Conservation (phyloP, 2,329 filamentous ascomycete species). For the Hypoxylon sp. region DNA sequence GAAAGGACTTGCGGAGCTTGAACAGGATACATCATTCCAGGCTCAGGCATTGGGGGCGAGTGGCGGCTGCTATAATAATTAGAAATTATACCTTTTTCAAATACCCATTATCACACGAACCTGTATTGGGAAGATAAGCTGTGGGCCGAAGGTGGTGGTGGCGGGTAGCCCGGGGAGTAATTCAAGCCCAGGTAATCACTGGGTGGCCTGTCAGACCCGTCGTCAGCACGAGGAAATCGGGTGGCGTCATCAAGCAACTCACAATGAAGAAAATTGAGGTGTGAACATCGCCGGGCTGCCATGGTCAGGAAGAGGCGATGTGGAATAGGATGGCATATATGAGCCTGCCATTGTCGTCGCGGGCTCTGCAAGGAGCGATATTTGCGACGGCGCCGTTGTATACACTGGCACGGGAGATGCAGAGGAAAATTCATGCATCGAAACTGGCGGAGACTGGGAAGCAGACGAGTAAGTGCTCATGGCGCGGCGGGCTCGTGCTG, state of each 20-base stretch:
- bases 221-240: slow-evolving; percentile 45
- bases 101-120: slow-evolving; percentile 52
- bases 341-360: slow-evolving; percentile 60
- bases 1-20: slow-evolving; percentile 55
- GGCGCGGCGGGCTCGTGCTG: slow-evolving; percentile 65
- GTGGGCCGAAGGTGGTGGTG: slow-evolving; percentile 50
- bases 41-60: slow-evolving; percentile 60
- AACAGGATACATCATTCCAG: slow-evolving; percentile 62
- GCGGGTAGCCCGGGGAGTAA: slow-evolving; percentile 58
- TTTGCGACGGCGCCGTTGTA: slow-evolving; percentile 65
- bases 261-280: slow-evolving; percentile 52
- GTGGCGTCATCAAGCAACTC: slow-evolving; percentile 20
- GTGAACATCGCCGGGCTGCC: slow-evolving; percentile 51
- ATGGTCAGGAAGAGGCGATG: slow-evolving; percentile 62
- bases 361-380: slow-evolving; percentile 67
- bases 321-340: slow-evolving; percentile 66
- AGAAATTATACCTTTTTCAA: slow-evolving; percentile 19
- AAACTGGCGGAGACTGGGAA: slow-evolving; percentile 59
- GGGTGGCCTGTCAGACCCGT: slow-evolving; percentile 43
- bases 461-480: slow-evolving; percentile 60
- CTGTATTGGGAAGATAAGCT: slow-evolving; percentile 58
- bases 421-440: slow-evolving; percentile 60
- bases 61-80: slow-evolving; percentile 54
- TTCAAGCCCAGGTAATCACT: slow-evolving; percentile 63
- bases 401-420: slow-evolving; percentile 65